A percentile compares a stretch with the other conserved stretches of the same genome.
phyloP scores from a whole-genome alignment of 2,329 filamentous ascomycete species.

The Colletotrichum melonis region DNA sequence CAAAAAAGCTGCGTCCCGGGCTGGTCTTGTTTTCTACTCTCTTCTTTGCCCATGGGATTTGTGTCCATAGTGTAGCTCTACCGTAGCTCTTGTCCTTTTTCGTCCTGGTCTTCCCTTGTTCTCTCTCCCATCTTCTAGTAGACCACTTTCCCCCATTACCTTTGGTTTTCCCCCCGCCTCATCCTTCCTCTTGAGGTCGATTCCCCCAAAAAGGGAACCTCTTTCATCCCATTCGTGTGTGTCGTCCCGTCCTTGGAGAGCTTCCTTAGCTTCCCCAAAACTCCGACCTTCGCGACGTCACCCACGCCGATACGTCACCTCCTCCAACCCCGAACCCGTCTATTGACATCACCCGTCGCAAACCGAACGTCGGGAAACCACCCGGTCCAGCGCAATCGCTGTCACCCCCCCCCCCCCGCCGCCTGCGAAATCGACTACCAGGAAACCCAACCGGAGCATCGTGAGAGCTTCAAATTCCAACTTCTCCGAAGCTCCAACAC shows the following conservation, averaged over 20 bases:
- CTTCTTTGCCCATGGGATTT: constrained; percentile 4
- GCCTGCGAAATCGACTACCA: background rate
- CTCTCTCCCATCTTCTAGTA: background rate
- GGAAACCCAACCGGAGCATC: background rate
- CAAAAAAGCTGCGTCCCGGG: background rate
- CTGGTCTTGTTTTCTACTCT: background rate
- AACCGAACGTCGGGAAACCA: constrained; percentile 12
- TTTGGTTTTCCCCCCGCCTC: background rate
- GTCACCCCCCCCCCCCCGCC: too few relatives aligned
- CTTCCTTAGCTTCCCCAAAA: constrained; percentile 15
- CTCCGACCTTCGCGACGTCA: constrained; percentile 21
- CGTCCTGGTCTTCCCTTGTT: background rate
- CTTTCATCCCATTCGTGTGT: background rate
- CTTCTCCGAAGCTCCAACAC: background rate
- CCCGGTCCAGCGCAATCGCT: background rate
- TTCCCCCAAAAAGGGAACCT: background rate
- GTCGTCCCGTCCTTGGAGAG: background rate
- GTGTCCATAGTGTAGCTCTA: background rate
- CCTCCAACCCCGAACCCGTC: background rate
- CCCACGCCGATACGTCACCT: constrained; percentile 30
- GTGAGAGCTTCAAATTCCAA: background rate
- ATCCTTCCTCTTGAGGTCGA: background rate
- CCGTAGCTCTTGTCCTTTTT: background rate
- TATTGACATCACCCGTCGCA: constrained; percentile 20
- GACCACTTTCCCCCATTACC: background rate